Evolutionary conservation across 1,284 basidiomycete genomes (phyloP).

Genomic region (Vanrija sp.): DNA sequence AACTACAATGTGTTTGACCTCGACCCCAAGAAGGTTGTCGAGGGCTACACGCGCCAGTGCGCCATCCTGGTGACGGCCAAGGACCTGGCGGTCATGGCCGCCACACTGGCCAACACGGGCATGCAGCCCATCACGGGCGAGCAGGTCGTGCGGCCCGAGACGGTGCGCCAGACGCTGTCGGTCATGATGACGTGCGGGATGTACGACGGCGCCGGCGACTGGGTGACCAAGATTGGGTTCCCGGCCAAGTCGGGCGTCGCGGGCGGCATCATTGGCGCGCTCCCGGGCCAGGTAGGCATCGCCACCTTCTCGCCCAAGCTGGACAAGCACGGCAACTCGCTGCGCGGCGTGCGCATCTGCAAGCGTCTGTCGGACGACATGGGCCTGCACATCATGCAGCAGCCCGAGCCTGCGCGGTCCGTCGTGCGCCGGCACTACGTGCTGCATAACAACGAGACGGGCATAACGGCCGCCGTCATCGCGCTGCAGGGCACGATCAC

Average conservation of each 20-base stretch:
- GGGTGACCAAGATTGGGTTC: constrained; percentile 11
- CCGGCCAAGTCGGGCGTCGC: constrained; percentile 16
- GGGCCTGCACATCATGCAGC: constrained; percentile 20
- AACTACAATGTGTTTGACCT: constrained; percentile 10
- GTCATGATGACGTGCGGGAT: constrained; percentile 21
- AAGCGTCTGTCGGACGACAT: constrained; percentile 17
- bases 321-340: constrained; percentile 11
- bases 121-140: constrained; percentile 17
- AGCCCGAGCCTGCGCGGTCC: constrained; percentile 13
- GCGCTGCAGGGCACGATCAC: constrained; percentile 16
- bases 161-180: constrained; percentile 13
- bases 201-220: constrained; percentile 19
- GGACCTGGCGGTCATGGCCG: constrained; percentile 18
- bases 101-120: constrained; percentile 16
- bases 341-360: constrained; percentile 15
- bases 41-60: constrained; percentile 17
- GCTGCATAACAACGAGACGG: background rate
- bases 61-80: constrained; percentile 11
- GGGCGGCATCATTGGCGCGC: constrained; percentile 14
- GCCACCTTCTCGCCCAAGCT: constrained; percentile 16
- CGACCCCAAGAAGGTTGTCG: constrained; percentile 9
- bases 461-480: constrained; percentile 6
- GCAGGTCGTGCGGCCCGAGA: constrained; percentile 8
- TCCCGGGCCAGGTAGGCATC: constrained; percentile 16
- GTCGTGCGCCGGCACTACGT: constrained; percentile 15